Percentiles rank a stretch among this genome's conserved stretches.
phyloP scores from a whole-genome alignment of 768 basidiomycete species.

The Boletus pseudopeckii region DNA sequence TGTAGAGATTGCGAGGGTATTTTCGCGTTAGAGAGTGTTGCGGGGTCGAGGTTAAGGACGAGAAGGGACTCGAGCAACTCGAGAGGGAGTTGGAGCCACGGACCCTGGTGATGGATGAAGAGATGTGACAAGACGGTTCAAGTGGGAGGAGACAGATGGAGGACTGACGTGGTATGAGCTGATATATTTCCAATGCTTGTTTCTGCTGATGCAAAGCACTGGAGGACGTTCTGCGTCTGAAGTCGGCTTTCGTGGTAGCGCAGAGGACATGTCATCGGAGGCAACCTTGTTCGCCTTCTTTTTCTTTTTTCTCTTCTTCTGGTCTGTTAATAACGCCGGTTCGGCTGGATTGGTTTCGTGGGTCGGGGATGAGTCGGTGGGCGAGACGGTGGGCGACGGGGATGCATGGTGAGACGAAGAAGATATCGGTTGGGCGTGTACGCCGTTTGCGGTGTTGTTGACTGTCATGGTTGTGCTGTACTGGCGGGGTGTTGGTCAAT shows the following conservation, averaged over 20 bases:
- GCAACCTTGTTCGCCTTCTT: slow-evolving; percentile 47
- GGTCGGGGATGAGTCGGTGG: slow-evolving; percentile 22
- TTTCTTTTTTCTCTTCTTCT: slow-evolving; percentile 73
- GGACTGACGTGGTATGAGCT: slow-evolving; percentile 81
- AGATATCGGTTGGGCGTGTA: background rate
- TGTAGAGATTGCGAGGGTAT: slow-evolving; percentile 37
- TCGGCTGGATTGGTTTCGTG: slow-evolving; percentile 5
- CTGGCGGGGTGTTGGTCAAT: background rate
- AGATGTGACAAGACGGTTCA: background rate
- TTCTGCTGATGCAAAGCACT: slow-evolving; percentile 82
- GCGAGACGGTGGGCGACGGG: slow-evolving; percentile 8
- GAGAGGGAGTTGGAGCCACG: slow-evolving; percentile 86
- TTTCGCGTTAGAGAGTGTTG: slow-evolving; percentile 51
- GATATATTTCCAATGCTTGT: slow-evolving; percentile 94
- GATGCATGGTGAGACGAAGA: background rate
- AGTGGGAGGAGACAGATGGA: background rate
- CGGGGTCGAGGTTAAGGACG: slow-evolving; percentile 72
- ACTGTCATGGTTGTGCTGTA: slow-evolving; percentile 5
- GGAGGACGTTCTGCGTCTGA: slow-evolving; percentile 51
- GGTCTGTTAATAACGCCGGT: slow-evolving; percentile 11
- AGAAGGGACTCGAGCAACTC: slow-evolving; percentile 83
- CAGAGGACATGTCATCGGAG: slow-evolving; percentile 10
- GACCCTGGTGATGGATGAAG: slow-evolving; percentile 53
- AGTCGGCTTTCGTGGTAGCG: slow-evolving; percentile 28
- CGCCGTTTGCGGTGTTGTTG: background rate